Evolutionary conservation across 164 flowering plant species (phyloP).

Genomic region (Sextonia rubra): DNA sequence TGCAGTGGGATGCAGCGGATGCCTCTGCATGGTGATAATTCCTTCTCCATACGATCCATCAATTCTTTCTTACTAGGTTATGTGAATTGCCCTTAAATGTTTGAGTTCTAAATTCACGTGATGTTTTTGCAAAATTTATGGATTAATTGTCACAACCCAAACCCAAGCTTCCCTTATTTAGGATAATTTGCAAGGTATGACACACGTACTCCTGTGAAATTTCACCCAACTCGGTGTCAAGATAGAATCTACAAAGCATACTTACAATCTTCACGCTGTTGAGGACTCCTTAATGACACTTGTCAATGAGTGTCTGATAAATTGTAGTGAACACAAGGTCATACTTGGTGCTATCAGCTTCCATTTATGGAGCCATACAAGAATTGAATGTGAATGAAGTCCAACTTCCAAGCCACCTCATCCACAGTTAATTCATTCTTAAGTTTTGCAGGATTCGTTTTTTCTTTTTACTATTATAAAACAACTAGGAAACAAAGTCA

Average conservation of each 20-base stretch:
- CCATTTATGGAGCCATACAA: constrained; percentile 22
- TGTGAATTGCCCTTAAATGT: neutral
- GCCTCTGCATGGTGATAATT: no score
- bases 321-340: constrained; percentile 24
- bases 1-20: no score
- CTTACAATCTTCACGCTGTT: no score
- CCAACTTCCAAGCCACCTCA: constrained; percentile 1
- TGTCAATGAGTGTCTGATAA: no score
- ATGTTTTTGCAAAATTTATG: neutral
- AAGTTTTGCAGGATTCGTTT: constrained; percentile 10
- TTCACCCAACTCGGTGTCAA: no score
- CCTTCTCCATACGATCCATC: neutral
- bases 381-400: constrained; percentile 4
- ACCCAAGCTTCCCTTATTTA: no score
- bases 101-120: no score
- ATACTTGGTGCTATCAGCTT: constrained; percentile 25
- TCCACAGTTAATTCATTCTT: constrained; percentile 10
- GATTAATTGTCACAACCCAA: no score
- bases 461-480: neutral
- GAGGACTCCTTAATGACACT: no score
- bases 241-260: no score
- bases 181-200: no score
- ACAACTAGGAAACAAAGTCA: neutral
- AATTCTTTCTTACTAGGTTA: neutral
- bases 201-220: no score